Percentiles rank a stretch among this genome's conserved stretches.
Evolutionary conservation across 106 monocot species (phyloP).

Genomic region (Xerophyta viscosa): DNA sequence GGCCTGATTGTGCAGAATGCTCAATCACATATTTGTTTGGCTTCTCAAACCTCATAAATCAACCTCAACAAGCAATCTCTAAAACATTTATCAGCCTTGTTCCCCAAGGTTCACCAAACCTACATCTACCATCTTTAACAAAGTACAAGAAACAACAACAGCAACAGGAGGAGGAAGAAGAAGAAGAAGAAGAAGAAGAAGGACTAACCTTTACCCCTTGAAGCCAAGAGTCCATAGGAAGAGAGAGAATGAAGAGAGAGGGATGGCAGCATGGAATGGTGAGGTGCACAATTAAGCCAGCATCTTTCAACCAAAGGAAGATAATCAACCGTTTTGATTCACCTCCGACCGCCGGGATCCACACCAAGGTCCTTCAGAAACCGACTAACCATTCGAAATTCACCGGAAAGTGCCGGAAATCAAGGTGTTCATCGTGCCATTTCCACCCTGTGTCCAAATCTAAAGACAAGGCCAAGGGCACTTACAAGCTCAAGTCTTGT

Average conservation of each 20-base stretch:
- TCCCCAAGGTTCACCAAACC: background rate
- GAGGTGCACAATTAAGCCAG: background rate
- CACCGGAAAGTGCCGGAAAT: conserved; percentile 47
- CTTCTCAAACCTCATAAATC: background rate
- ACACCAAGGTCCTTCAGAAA: conserved; percentile 12
- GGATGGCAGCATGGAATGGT: conserved; percentile 56
- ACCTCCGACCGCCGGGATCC: conserved; percentile 6
- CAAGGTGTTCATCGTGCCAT: conserved; percentile 32
- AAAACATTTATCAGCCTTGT: background rate
- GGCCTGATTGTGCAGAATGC: background rate
- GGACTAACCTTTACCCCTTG: background rate
- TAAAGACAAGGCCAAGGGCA: conserved; percentile 61
- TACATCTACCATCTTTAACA: background rate
- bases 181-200: too few relatives aligned
- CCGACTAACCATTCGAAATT: conserved; percentile 54
- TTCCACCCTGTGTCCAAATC: conserved; percentile 40
- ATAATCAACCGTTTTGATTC: conserved; percentile 2
- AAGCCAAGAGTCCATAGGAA: background rate
- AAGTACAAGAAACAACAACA: background rate
- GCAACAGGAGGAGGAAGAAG: too few relatives aligned
- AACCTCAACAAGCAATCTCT: background rate
- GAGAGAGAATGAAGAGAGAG: conserved; percentile 86
- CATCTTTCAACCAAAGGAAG: conserved; percentile 2
- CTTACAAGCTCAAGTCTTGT: conserved; percentile 42
- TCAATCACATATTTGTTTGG: background rate